Evolutionary conservation across 2,329 filamentous ascomycete species (phyloP).

Genomic region (Kalaharituber pfeilii): DNA sequence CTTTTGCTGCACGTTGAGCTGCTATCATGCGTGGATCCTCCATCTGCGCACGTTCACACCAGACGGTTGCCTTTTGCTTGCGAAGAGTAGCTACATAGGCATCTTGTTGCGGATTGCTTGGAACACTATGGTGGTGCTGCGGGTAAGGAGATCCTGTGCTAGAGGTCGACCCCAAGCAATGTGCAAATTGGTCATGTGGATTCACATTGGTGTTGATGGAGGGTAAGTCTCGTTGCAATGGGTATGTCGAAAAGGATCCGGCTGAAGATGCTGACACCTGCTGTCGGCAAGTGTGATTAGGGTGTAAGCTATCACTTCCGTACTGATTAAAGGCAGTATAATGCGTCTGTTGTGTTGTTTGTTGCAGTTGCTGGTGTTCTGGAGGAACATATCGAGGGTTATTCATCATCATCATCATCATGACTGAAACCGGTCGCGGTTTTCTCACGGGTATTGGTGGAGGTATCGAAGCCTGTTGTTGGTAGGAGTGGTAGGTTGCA

Average conservation of each 20-base stretch:
- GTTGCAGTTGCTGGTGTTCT: not conserved
- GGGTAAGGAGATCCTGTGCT: not conserved
- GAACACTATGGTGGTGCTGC: not conserved
- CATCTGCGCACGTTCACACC: conserved; percentile 86
- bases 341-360: not conserved
- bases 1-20: conserved; percentile 72
- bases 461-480: not conserved
- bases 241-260: not conserved
- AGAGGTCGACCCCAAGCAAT: not conserved
- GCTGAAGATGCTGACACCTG: not conserved
- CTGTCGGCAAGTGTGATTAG: not conserved
- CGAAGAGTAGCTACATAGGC: conserved; percentile 91
- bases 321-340: not conserved
- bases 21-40: conserved; percentile 74
- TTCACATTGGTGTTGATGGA: not conserved
- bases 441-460: not conserved
- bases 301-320: not conserved
- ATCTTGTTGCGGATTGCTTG: conserved; percentile 23
- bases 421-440: not conserved
- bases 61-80: conserved; percentile 94
- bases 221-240: not conserved
- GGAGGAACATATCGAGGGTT: not conserved
- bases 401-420: not conserved
- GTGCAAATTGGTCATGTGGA: not conserved
- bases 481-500: not conserved